phyloP scores from a whole-genome alignment of 106 monocot genomes.

The Dendrobium huoshanense region DNA sequence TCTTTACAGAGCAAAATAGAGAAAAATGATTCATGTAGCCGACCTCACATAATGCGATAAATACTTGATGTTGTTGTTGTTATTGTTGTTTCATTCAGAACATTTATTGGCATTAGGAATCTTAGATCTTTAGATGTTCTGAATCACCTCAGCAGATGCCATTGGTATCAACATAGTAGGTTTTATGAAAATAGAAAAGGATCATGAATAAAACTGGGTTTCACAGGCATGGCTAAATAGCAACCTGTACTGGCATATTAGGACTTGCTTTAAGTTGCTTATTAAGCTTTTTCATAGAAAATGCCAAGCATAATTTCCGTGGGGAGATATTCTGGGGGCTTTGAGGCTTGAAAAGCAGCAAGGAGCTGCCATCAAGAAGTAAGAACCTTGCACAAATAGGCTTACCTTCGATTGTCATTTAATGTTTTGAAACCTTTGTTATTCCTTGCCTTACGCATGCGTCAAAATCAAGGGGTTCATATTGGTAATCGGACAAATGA shows the following conservation, averaged over 20 bases:
- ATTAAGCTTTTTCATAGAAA: neutral
- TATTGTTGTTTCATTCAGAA: too few relatives aligned
- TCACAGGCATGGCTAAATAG: neutral
- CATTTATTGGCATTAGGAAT: too few relatives aligned
- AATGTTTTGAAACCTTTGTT: neutral
- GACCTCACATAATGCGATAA: too few relatives aligned
- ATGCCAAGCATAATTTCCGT: neutral
- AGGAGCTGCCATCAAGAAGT: neutral
- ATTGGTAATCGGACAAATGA: neutral
- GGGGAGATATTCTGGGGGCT: neutral
- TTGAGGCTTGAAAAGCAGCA: neutral
- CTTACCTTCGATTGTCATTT: neutral
- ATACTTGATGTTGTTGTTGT: too few relatives aligned
- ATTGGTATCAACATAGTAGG: too few relatives aligned
- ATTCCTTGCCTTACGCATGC: neutral
- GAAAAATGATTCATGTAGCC: too few relatives aligned
- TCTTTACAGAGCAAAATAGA: too few relatives aligned
- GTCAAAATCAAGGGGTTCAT: neutral
- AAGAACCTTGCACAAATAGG: neutral
- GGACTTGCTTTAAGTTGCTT: neutral
- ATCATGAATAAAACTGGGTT: too few relatives aligned
- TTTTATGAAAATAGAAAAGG: too few relatives aligned
- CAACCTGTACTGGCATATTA: neutral
- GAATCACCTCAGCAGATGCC: too few relatives aligned
- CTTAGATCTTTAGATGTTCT: too few relatives aligned